Percentiles rank a stretch among this genome's conserved stretches.
These are phyloP conservation scores for Aspergillus wentii DNA, from an alignment of 495 filamentous ascomycete genomes.

Conservation along the genomic window DNA sequence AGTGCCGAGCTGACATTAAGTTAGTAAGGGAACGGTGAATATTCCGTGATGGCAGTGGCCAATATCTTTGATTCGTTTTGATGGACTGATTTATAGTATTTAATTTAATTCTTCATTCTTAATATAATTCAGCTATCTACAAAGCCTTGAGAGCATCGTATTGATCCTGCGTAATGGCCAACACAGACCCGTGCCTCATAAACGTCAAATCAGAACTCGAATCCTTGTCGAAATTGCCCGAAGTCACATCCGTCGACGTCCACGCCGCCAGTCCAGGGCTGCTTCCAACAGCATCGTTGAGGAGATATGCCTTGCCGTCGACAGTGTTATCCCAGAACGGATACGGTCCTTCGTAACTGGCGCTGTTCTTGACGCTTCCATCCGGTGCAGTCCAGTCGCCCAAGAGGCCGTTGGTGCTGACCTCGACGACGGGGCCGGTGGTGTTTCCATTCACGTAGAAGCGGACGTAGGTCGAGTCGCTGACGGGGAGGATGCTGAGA, in stretches of 20 bases:
- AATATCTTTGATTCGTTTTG: too few relatives aligned
- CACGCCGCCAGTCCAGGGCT: conserved; percentile 9
- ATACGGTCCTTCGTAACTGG: conserved; percentile 11
- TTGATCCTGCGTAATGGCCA: conserved; percentile 8
- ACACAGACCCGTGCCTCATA: conserved; percentile 11
- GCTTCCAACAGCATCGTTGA: conserved; percentile 8
- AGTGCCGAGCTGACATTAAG: too few relatives aligned
- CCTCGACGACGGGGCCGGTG: conserved; percentile 4
- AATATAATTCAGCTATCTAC: too few relatives aligned
- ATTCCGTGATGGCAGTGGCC: too few relatives aligned
- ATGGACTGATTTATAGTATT: too few relatives aligned
- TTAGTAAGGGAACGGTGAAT: too few relatives aligned
- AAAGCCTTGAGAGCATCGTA: conserved; percentile 6
- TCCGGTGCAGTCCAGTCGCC: conserved; percentile 7
- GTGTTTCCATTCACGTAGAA: conserved; percentile 8
- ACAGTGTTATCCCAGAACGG: conserved; percentile 11
- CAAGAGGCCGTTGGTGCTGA: conserved; percentile 12
- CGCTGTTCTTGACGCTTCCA: conserved; percentile 5
- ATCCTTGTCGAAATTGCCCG: conserved; percentile 4
- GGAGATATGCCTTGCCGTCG: conserved; percentile 7
- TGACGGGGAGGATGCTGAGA: conserved; percentile 5
- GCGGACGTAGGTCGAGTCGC: conserved; percentile 4
- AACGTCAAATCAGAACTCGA: conserved; percentile 10
- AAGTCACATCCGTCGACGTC: conserved; percentile 4
- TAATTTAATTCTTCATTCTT: too few relatives aligned